These are phyloP conservation scores for Lecanicillium sp. DNA, from an alignment of 2,329 filamentous ascomycete species.

Conservation along the genomic window DNA sequence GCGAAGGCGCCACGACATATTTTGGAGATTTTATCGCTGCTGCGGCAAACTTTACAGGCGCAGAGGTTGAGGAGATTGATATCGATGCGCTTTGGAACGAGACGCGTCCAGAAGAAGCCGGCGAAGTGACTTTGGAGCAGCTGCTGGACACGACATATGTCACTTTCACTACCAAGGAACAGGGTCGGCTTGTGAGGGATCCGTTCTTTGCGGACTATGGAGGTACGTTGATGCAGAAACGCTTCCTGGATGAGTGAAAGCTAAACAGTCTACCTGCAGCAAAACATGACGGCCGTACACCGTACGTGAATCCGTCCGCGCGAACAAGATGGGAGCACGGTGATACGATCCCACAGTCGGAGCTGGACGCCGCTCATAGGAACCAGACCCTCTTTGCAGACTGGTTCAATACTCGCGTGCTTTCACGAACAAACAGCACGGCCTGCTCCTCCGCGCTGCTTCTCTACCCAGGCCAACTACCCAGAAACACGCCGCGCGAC, in stretches of 20 bases:
- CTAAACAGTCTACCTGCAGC: background rate
- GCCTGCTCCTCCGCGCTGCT: slow-evolving; percentile 24
- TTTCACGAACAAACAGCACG: slow-evolving; percentile 10
- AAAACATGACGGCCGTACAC: slow-evolving; percentile 5
- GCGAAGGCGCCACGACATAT: background rate
- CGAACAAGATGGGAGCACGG: slow-evolving; percentile 2
- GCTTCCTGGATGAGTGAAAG: background rate
- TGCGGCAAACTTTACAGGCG: slow-evolving; percentile 1
- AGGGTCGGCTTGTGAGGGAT: slow-evolving; percentile 4
- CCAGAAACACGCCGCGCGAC: slow-evolving; percentile 8
- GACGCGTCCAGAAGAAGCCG: slow-evolving; percentile 1
- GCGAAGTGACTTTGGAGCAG: background rate
- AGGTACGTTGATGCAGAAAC: background rate
- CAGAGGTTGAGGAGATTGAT: slow-evolving; percentile 1
- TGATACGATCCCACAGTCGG: background rate
- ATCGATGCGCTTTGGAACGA: slow-evolving; percentile 4
- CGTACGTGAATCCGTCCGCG: slow-evolving; percentile 7
- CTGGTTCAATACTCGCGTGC: slow-evolving; percentile 23
- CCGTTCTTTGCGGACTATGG: slow-evolving; percentile 8
- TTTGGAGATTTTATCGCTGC: background rate
- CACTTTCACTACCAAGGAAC: slow-evolving; percentile 1
- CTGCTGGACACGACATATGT: slow-evolving; percentile 6
- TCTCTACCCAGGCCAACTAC: slow-evolving; percentile 16
- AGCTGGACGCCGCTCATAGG: slow-evolving; percentile 14
- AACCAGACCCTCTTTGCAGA: slow-evolving; percentile 24